phyloP scores from a whole-genome alignment of 1,139 yeast genomes.

The Yamadazyma jaroonii region DNA sequence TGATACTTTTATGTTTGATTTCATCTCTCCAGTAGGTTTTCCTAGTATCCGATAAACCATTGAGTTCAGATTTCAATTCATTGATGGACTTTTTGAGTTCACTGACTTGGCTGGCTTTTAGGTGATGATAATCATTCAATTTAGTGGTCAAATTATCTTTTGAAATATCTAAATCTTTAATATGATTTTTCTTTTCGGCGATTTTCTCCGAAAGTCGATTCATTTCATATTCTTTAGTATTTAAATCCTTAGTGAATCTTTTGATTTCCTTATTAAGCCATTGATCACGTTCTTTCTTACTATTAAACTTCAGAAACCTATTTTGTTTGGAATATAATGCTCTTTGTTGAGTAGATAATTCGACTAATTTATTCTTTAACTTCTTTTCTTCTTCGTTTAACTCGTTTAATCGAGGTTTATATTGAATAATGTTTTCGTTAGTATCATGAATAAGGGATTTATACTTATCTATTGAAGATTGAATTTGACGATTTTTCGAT shows the following conservation, averaged over 20 bases:
- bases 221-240: constrained; percentile 22
- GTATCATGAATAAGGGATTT: constrained; percentile 19
- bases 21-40: constrained; percentile 81
- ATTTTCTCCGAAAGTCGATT: constrained; percentile 20
- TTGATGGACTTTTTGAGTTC: constrained; percentile 34
- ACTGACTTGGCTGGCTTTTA: constrained; percentile 19
- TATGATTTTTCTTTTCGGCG: constrained; percentile 16
- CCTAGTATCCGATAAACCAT: constrained; percentile 60
- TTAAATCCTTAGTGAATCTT: constrained; percentile 16
- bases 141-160: constrained; percentile 33
- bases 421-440: constrained; percentile 19
- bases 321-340: constrained; percentile 73
- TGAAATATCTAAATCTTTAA: constrained; percentile 30
- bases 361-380: constrained; percentile 39
- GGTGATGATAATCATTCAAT: constrained; percentile 16
- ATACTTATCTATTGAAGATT: constrained; percentile 20
- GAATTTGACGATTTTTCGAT: constrained; percentile 16
- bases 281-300: constrained; percentile 57
- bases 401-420: constrained; percentile 42
- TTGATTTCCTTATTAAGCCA: constrained; percentile 55
- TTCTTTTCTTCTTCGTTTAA: constrained; percentile 40
- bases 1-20: constrained; percentile 54
- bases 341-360: constrained; percentile 54
- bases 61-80: constrained; percentile 36
- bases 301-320: constrained; percentile 58